Percentiles rank a stretch among this genome's conserved stretches.
These are phyloP conservation scores for Leccinum pachyderme DNA, from an alignment of 1,284 basidiomycete genomes.

Conservation along the genomic window DNA sequence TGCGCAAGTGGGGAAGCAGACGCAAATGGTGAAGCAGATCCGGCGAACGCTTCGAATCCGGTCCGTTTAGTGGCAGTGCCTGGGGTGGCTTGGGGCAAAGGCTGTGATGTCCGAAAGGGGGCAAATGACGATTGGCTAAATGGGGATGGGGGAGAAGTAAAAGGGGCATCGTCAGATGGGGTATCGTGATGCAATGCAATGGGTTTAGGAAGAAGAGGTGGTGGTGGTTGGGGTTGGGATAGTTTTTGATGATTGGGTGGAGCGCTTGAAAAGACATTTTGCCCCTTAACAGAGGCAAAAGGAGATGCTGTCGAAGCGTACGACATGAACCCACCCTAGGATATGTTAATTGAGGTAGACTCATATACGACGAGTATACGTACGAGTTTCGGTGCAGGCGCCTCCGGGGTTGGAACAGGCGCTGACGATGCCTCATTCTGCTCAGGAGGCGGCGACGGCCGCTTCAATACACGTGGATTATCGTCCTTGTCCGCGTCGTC, in stretches of 20 bases:
- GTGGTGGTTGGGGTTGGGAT: conserved; percentile 3
- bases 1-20: conserved; percentile 31
- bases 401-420: conserved; percentile 17
- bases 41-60: conserved; percentile 64
- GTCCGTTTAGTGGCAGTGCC: conserved; percentile 46
- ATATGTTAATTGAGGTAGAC: conserved; percentile 9
- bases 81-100: conserved; percentile 24
- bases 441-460: conserved; percentile 68
- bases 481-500: conserved; percentile 35
- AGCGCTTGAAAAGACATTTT: conserved; percentile 51
- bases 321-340: conserved; percentile 66
- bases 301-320: conserved; percentile 70
- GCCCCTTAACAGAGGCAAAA: conserved; percentile 65
- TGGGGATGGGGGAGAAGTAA: conserved; percentile 20
- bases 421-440: conserved; percentile 32
- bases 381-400: conserved; percentile 48
- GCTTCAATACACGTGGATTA: conserved; percentile 53
- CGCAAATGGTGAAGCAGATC: conserved; percentile 59
- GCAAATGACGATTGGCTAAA: conserved; percentile 28
- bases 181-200: conserved; percentile 24
- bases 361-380: conserved; percentile 23
- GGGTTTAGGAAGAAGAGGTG: conserved; percentile 12
- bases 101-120: conserved; percentile 26
- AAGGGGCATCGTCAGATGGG: conserved; percentile 16
- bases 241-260: conserved; percentile 37